Evolutionary conservation across 139 green algal species (phyloP), one percentile per base, ranked within the genome.

Genomic region (Chara braunii): DNA sequence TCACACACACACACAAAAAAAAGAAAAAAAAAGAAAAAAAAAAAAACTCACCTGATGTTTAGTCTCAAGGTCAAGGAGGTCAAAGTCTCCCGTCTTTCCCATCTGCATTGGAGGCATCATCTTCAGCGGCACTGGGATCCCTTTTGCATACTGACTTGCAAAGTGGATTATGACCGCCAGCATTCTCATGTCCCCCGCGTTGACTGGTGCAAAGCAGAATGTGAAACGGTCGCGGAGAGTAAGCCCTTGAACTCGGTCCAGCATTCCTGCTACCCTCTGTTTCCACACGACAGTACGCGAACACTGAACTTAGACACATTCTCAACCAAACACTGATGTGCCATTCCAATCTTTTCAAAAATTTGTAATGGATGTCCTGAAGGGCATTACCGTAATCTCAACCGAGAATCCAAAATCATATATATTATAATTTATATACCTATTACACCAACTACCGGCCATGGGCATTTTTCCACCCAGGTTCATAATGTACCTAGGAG

Each of bases 181-280:
- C 3, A 24, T 23, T 24, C 34, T 60, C 28, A 45, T 33, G 28
- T 76, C 67, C 31, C 67, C 44, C 22, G 24, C 35, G 28, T 76
- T 76, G 31, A 62, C 68, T 9, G 68, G 68, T 12, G 68, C 59
- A 2, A 64, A 66, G 24, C 43, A 64, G 60, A 77, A 66, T 23
- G 14, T 34, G n/a, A 67, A 77, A 26, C 68, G 59, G 31, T 74
- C 68, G 12, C 44, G 14, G 33, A 77, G 59, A 2, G 68, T 67
- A 26, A 77, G 22, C 11, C 44, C 68, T 11, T 55, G 23, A 14
- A 77, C 64, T 11, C 37, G 22, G 23, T 77, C 68, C 59, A 77
- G 37, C 43, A 61, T 24, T 12, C 26, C 44, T 64, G 65, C 65
- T 43, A 74, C 33, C 22, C 34, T 43, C 65, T 74, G 65, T 51